A percentile compares a stretch with the other conserved stretches of the same genome.
phyloP scores from a whole-genome alignment of 305 asterid species.

The Solanum hybrid region DNA sequence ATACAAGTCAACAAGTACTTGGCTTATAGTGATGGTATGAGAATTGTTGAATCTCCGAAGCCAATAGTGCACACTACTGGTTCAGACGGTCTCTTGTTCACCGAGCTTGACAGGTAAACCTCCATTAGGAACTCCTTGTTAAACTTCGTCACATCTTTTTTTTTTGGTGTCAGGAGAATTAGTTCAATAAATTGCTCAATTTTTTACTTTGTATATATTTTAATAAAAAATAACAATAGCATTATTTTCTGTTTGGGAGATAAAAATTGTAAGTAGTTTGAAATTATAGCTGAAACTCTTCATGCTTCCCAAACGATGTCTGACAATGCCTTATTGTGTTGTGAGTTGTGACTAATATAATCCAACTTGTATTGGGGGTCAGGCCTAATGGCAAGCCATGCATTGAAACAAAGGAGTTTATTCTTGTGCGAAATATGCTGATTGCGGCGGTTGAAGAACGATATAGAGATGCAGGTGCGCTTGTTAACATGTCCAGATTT shows the following conservation, averaged over 20 bases:
- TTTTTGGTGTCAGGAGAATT: no score
- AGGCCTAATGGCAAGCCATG: slow-evolving; percentile 80
- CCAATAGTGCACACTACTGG: slow-evolving; percentile 20
- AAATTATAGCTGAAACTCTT: neutral
- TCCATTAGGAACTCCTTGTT: neutral
- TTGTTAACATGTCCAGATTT: neutral
- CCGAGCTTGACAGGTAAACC: slow-evolving; percentile 70
- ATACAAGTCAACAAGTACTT: slow-evolving; percentile 87
- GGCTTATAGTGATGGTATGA: slow-evolving; percentile 89
- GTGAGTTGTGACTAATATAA: neutral
- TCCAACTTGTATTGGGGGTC: slow-evolving; percentile 6
- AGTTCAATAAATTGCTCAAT: no score
- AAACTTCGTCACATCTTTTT: no score
- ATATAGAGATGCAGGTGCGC: slow-evolving; percentile 77
- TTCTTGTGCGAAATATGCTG: slow-evolving; percentile 79
- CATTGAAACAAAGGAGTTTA: slow-evolving; percentile 79
- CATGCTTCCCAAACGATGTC: neutral
- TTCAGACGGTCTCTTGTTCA: slow-evolving; percentile 37
- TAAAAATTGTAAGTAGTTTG: neutral
- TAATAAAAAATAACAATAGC: neutral
- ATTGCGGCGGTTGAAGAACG: slow-evolving; percentile 95
- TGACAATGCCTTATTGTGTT: neutral
- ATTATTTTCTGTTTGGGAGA: neutral
- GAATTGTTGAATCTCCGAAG: slow-evolving; percentile 65
- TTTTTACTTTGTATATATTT: no score